Percentiles rank a stretch among this genome's conserved stretches.
These are phyloP conservation scores for Fusarium sp. DNA, from an alignment of 2,329 filamentous ascomycete genomes.

Conservation along the genomic window DNA sequence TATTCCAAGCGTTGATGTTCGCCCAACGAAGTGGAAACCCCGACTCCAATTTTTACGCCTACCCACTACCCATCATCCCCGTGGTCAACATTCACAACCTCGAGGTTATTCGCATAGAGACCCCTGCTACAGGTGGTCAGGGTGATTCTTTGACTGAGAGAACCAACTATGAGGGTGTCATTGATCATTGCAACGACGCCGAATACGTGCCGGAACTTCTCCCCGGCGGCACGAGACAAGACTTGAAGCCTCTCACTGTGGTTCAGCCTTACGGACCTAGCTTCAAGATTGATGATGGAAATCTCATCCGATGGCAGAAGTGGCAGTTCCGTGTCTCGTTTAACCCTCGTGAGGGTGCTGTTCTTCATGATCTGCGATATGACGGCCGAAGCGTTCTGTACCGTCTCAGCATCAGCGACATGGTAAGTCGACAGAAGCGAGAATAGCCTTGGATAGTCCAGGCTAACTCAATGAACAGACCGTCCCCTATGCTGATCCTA, in stretches of 20 bases:
- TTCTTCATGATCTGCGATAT: constrained; percentile 75
- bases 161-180: constrained; percentile 23
- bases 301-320: constrained; percentile 67
- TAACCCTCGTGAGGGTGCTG: constrained; percentile 75
- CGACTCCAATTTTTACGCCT: constrained; percentile 67
- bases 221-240: constrained; percentile 55
- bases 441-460: rapidly evolving
- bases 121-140: constrained; percentile 48
- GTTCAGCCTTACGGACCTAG: constrained; percentile 51
- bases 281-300: constrained; percentile 53
- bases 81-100: constrained; percentile 49
- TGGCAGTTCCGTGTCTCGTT: constrained; percentile 77
- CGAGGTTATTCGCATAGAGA: constrained; percentile 49
- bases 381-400: constrained; percentile 73
- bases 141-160: constrained; percentile 38
- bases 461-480: constrained; percentile 30
- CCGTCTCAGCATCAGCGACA: constrained; percentile 74
- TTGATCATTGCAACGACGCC: constrained; percentile 47
- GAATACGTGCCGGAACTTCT: constrained; percentile 57
- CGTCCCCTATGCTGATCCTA: constrained; percentile 74
- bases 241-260: constrained; percentile 68
- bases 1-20: constrained; percentile 49
- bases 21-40: constrained; percentile 48
- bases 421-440: constrained; percentile 55
- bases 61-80: constrained; percentile 61